Conservation (phyloP, 176 grass and related monocot species). For the Avena sativa region DNA sequence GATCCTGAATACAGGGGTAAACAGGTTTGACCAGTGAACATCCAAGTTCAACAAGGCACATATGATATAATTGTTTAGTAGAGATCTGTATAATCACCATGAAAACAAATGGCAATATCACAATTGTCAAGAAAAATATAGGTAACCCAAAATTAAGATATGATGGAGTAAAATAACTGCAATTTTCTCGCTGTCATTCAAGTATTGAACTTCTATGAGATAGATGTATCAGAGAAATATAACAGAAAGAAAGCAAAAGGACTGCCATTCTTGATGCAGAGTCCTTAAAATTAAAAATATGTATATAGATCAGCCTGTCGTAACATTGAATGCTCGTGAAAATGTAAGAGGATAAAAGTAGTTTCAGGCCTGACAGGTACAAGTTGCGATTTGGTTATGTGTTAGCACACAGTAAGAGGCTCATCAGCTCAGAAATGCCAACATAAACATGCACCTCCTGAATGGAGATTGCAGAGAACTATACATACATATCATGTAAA, state of each 20-base stretch:
- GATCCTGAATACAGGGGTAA: constrained; percentile 57
- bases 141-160: not conserved
- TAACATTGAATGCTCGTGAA: constrained; percentile 3
- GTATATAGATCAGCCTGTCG: not conserved
- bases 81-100: not conserved
- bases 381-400: not conserved
- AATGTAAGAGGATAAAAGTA: not conserved
- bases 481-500: constrained; percentile 17
- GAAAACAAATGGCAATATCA: not conserved
- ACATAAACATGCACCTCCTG: not conserved
- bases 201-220: not conserved
- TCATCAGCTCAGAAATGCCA: constrained; percentile 21
- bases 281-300: not conserved
- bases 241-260: not conserved
- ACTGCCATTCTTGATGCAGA: not conserved
- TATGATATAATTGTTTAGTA: not conserved
- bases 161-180: not conserved
- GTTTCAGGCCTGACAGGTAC: not conserved
- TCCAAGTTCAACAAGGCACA: not conserved
- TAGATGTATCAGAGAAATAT: not conserved
- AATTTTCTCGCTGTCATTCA: not conserved
- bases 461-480: constrained; percentile 24
- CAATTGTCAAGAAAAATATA: not conserved
- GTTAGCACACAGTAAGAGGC: not conserved
- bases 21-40: not conserved